phyloP scores from a whole-genome alignment of 441 rosid species.

The Hura crepitans region DNA sequence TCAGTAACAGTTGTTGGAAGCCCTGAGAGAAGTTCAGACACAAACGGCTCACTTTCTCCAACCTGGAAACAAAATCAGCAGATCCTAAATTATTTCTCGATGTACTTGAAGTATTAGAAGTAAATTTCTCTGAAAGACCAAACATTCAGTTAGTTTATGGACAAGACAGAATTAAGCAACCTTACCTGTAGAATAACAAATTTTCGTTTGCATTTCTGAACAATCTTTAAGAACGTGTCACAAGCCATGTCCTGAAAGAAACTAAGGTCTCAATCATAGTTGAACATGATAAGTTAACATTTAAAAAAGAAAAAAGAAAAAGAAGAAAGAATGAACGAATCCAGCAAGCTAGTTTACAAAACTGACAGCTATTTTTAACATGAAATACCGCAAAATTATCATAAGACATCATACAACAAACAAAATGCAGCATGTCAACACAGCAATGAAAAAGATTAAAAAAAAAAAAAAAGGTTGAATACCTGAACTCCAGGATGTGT shows the following conservation, averaged over 20 bases:
- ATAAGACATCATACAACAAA: not conserved
- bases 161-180: not conserved
- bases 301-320: not conserved
- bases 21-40: slow-evolving; percentile 92
- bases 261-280: slow-evolving; percentile 7
- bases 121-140: not conserved
- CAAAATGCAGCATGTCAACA: not conserved
- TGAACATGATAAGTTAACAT: not conserved
- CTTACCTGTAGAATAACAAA: slow-evolving; percentile 92
- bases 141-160: not conserved
- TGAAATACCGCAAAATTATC: not conserved
- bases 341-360: not conserved
- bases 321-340: slow-evolving; percentile 13
- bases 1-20: slow-evolving; percentile 90
- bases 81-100: not conserved
- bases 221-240: slow-evolving; percentile 98
- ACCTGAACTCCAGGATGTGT: slow-evolving; percentile 99
- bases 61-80: slow-evolving; percentile 52
- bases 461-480: slow-evolving; percentile 4
- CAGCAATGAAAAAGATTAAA: slow-evolving; percentile 6
- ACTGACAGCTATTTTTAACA: no score
- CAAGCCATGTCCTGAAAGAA: slow-evolving; percentile 97
- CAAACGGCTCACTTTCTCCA: slow-evolving; percentile 97
- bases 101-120: not conserved
- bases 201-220: slow-evolving; percentile 98